phyloP scores from a whole-genome alignment of 106 monocot genomes.

The Platanthera zijinensis region DNA sequence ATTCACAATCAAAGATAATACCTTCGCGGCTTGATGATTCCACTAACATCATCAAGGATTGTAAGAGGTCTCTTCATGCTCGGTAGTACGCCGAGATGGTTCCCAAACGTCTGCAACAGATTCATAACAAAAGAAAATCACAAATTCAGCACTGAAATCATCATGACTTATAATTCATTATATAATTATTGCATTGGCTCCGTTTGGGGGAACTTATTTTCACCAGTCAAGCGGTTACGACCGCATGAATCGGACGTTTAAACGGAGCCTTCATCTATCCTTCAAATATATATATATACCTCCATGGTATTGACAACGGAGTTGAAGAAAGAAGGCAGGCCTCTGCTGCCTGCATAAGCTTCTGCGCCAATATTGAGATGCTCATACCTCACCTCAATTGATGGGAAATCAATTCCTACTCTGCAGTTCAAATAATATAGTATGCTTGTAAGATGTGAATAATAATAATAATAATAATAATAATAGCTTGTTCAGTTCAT shows the following conservation, averaged over 20 bases:
- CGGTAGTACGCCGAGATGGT: conserved; percentile 33
- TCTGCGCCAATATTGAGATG: conserved; percentile 39
- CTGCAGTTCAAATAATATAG: conserved; percentile 14
- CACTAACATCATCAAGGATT: conserved; percentile 41
- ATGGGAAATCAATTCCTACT: conserved; percentile 61
- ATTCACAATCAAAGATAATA: not conserved
- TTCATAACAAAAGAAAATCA: not conserved
- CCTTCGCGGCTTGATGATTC: conserved; percentile 58
- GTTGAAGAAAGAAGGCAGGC: conserved; percentile 52
- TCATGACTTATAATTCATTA: not conserved
- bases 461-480: not conserved
- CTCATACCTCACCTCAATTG: conserved; percentile 71
- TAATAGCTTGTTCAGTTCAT: not conserved
- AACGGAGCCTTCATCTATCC: not conserved
- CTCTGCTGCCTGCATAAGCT: conserved; percentile 49
- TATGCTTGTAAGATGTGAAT: not conserved
- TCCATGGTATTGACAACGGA: conserved; percentile 38
- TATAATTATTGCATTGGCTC: conserved; percentile 3
- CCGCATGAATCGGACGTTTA: no score
- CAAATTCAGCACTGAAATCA: not conserved
- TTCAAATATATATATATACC: conserved; percentile 16
- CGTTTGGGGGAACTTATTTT: no score
- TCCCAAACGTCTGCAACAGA: conserved; percentile 20
- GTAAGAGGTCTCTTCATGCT: conserved; percentile 38
- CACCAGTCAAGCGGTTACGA: no score